Base-by-base conservation (phyloP, 2,329 filamentous ascomycete species). In the Alternaria conjuncta region DNA sequence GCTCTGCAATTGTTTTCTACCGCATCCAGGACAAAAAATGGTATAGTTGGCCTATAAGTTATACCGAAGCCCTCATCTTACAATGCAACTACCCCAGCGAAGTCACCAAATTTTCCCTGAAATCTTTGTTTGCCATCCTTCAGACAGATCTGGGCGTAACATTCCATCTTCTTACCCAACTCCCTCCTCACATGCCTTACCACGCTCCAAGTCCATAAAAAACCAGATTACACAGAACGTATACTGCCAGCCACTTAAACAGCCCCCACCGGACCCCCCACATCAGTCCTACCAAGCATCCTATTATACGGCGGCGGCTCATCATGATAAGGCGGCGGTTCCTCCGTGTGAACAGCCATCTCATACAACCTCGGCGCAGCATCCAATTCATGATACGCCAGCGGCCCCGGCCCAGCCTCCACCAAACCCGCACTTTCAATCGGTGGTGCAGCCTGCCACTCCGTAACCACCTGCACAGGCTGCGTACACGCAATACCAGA, bases 391-490 rank as follows among this genome's bases (percentile, higher is more conserved):
- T 68, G 61, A n/a, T 68, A 68, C 18, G n/a, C 55, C 9, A 61
- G 66, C 12, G 64, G 66, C 7, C 57, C 45, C 6, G 59, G 41
- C 11, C 59, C 65, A 13, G 28, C 28, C 12, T 30, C 28, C 11
- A 30, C 13, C 12, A 30, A 13, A 6, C 4, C 5, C 11, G 28
- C 11, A 30, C 11, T 13, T 30, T 30, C 28, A 30, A 13, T 30
- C 28, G 28, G 12, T 30, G 28, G 12, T 6, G 28, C 21, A 20
- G 30, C 56, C 18, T 53, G 46, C 64, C 63, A 71, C 3, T 53
- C 57, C 2, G 70, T 68, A 6, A 71, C 65, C 36, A 74, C 23
- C n/a, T 74, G 70, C 2, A 74, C 67, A 2, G 61, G 57, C 5
- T 67, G 63, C 11, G 57, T 68, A 25, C 67, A 71, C 2, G 64